Conservation (phyloP, 78 protist genomes). For the Dictyostelium firmibasis region DNA sequence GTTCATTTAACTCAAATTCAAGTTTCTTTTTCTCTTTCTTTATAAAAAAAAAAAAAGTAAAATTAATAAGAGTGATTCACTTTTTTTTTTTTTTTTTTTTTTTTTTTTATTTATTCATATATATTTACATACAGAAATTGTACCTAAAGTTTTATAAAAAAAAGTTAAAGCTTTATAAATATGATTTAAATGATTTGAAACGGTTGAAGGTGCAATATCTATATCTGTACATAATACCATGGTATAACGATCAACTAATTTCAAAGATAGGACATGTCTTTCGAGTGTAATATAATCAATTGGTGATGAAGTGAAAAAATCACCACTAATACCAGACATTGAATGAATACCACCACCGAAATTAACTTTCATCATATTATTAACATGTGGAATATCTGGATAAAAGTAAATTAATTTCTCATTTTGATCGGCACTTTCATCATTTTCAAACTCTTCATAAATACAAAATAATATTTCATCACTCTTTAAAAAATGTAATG, state of each 20-base stretch:
- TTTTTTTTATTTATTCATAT: constrained; percentile 1
- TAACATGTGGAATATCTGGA: constrained; percentile 24
- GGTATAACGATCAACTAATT: constrained; percentile 34
- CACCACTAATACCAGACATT: background rate
- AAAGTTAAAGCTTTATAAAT: constrained; percentile 40
- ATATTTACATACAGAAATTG: background rate
- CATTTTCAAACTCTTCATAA: constrained; percentile 28
- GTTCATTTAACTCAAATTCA: background rate
- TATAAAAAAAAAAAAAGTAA: background rate
- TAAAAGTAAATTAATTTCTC: constrained; percentile 33
- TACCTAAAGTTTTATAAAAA: background rate
- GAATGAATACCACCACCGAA: constrained; percentile 61
- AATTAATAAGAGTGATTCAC: no score
- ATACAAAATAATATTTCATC: constrained; percentile 41
- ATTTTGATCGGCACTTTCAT: constrained; percentile 30
- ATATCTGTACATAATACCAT: constrained; percentile 20
- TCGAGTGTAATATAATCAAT: constrained; percentile 20
- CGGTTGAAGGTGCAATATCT: constrained; percentile 39
- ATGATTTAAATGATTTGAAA: constrained; percentile 2
- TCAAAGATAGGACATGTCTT: constrained; percentile 8
- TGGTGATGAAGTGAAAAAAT: constrained; percentile 11
- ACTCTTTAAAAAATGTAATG: background rate
- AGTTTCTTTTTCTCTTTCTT: constrained; percentile 31
- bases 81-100: background rate
- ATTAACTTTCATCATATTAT: background rate